Conservation (phyloP, 768 basidiomycete genomes). For the Mycena epipterygia region DNA sequence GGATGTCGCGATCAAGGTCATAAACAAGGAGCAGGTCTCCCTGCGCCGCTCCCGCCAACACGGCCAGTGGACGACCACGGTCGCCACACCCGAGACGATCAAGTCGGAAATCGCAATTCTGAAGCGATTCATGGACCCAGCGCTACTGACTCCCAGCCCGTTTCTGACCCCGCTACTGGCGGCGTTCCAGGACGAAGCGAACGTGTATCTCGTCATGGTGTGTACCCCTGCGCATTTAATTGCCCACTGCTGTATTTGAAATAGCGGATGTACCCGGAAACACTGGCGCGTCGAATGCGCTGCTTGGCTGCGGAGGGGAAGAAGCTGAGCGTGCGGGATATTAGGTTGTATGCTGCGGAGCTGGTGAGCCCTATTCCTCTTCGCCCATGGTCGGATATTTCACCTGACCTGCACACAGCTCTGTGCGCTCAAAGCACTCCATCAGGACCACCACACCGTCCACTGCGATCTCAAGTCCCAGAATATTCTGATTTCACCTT, state of each 20-base stretch:
- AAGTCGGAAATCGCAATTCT: background rate
- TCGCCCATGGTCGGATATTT: background rate
- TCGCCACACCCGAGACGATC: background rate
- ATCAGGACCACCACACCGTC: conserved; percentile 19
- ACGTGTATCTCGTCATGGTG: conserved; percentile 24
- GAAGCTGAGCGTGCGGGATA: background rate
- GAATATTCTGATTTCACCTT: conserved; percentile 35
- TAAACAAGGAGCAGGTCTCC: background rate
- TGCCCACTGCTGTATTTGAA: background rate
- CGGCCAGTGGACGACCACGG: background rate
- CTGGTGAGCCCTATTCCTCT: background rate
- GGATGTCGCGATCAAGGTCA: conserved; percentile 17
- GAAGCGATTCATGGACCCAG: background rate
- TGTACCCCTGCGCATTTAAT: background rate
- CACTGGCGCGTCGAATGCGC: background rate
- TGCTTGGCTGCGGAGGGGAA: background rate
- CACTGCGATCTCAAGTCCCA: conserved; percentile 37
- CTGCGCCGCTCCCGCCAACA: background rate
- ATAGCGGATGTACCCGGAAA: conserved; percentile 15
- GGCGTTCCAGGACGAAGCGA: background rate
- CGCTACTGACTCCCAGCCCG: background rate
- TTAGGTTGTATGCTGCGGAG: conserved; percentile 13
- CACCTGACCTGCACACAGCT: conserved; percentile 22
- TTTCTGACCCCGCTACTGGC: conserved; percentile 20
- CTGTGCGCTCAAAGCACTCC: conserved; percentile 29